These are phyloP conservation scores for Solioccasus polychromus DNA, from an alignment of 768 basidiomycete genomes.

Conservation along the genomic window DNA sequence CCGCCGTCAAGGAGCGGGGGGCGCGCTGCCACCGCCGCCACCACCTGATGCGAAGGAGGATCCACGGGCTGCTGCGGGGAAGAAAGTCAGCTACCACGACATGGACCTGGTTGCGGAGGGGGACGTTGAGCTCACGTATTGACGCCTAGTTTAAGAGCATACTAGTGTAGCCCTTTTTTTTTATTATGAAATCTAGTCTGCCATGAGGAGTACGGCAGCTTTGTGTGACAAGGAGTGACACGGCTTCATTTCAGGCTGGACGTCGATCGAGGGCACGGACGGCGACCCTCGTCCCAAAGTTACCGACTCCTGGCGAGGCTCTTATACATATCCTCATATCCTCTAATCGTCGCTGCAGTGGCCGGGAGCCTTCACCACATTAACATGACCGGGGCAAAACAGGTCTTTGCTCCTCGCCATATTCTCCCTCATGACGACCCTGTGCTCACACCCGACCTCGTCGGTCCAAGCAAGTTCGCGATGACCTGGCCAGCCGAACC, in stretches of 20 bases:
- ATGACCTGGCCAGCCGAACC: conserved; percentile 55
- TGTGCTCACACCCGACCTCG: conserved; percentile 43
- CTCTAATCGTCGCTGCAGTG: conserved; percentile 10
- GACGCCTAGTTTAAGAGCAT: conserved; percentile 25
- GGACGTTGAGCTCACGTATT: conserved; percentile 55
- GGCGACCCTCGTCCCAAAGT: conserved; percentile 11
- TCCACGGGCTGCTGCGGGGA: conserved; percentile 84
- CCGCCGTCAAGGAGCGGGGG: conserved; percentile 37
- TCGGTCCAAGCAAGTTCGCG: conserved; percentile 55
- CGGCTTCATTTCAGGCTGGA: conserved; percentile 22
- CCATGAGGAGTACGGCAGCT: conserved; percentile 26
- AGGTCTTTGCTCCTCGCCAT: conserved; percentile 50
- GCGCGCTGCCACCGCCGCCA: conserved; percentile 69
- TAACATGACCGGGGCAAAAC: conserved; percentile 31
- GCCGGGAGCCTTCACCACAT: conserved; percentile 13
- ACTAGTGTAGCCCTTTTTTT: conserved; percentile 22
- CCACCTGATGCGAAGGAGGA: conserved; percentile 91
- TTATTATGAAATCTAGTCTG: conserved; percentile 30
- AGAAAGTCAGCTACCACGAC: conserved; percentile 91
- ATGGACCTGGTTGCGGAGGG: conserved; percentile 91
- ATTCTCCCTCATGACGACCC: conserved; percentile 41
- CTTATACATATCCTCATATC: conserved; percentile 9
- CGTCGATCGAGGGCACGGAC: conserved; percentile 29
- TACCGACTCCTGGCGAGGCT: conserved; percentile 28
- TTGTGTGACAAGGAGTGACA: conserved; percentile 32